Evolutionary conservation across 768 basidiomycete genomes (phyloP).

Genomic region (Astraeus odoratus): DNA sequence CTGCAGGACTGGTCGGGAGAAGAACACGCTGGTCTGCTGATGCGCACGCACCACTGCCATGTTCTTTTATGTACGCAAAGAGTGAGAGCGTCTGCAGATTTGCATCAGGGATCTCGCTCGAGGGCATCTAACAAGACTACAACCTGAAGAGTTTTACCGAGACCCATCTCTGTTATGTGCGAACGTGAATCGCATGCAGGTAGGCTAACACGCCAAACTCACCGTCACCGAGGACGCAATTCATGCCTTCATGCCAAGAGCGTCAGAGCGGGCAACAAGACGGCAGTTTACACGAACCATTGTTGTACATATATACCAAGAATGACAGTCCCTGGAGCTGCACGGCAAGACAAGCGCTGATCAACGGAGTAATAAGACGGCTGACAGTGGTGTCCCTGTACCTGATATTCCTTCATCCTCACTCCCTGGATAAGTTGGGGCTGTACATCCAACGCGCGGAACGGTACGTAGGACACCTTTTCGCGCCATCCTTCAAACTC

Average conservation of each 20-base stretch:
- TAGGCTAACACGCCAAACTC: constrained; percentile 12
- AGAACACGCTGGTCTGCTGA: not conserved
- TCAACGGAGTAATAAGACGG: not conserved
- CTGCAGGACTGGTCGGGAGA: constrained; percentile 16
- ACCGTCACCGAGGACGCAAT: constrained; percentile 69
- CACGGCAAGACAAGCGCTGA: not conserved
- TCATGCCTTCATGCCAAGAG: constrained; percentile 40
- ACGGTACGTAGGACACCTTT: constrained; percentile 26
- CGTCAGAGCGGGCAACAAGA: not conserved
- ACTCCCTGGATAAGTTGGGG: constrained; percentile 48
- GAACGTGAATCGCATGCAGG: not conserved
- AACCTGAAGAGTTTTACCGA: constrained; percentile 61
- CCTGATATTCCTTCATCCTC: constrained; percentile 69
- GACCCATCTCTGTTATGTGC: constrained; percentile 42
- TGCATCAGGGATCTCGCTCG: constrained; percentile 3
- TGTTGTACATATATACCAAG: constrained; percentile 60
- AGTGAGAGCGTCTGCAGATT: constrained; percentile 45
- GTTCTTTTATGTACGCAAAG: constrained; percentile 62
- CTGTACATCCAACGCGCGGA: constrained; percentile 37
- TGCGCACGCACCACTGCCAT: constrained; percentile 30
- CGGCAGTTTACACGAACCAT: constrained; percentile 34
- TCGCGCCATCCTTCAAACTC: constrained; percentile 25
- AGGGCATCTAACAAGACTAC: not conserved
- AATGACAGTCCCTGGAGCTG: constrained; percentile 59
- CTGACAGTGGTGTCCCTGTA: constrained; percentile 15